These are phyloP conservation scores for Taiozyma sp. DNA, from an alignment of 1,139 yeast genomes.

Conservation along the genomic window DNA sequence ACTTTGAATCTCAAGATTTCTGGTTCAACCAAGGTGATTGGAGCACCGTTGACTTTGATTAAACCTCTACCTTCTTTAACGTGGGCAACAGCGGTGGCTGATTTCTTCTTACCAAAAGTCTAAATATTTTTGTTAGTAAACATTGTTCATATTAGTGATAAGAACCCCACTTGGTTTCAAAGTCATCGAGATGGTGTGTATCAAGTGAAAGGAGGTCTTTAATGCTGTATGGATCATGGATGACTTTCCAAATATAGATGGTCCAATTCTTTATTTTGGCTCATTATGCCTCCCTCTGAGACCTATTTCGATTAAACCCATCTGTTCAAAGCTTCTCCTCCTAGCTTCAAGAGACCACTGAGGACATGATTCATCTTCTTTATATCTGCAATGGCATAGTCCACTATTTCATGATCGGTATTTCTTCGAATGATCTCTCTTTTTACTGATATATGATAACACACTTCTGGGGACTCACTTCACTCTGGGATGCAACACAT, in stretches of 20 bases:
- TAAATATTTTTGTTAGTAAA: conserved; percentile 29
- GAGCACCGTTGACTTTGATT: conserved; percentile 98
- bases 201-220: too few species aligned
- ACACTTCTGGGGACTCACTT: not conserved
- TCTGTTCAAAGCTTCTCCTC: too few species aligned
- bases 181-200: not conserved
- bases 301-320: too few species aligned
- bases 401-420: too few species aligned
- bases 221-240: not conserved
- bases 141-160: not conserved
- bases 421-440: too few species aligned
- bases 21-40: conserved; percentile 98
- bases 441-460: too few species aligned
- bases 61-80: conserved; percentile 99
- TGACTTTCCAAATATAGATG: not conserved
- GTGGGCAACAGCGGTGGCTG: conserved; percentile 99
- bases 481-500: not conserved
- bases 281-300: too few species aligned
- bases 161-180: not conserved
- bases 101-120: conserved; percentile 99
- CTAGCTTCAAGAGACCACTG: too few species aligned
- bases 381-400: too few species aligned
- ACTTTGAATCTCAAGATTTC: conserved; percentile 99
- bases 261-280: too few species aligned
- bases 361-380: too few species aligned